Evolutionary conservation across 306 rosid species (phyloP), one percentile per base, ranked within the genome.

Genomic region (Ziziphus jujuba): DNA sequence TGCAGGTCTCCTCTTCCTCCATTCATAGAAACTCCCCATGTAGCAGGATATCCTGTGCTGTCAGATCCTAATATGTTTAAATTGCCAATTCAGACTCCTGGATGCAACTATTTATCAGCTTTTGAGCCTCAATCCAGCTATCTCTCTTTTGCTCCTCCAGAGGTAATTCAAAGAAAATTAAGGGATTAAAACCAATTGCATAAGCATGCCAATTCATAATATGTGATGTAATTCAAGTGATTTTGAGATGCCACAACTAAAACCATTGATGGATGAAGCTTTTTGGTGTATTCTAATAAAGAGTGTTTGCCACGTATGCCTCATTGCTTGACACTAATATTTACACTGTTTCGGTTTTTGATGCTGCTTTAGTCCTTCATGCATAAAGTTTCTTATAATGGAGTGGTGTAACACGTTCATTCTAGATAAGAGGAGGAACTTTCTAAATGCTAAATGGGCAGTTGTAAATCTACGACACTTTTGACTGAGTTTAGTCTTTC

Each of bases 61-160:
- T 75, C 82, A 19, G 84, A 93, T 52, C 98, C 98, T 56, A 35
- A 35, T 15, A 66, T 73, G 73, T 80, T 90, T 69, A 66, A 78
- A 38, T 62, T 66, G 66, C 74, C 87, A 35, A 76, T 84, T 74
- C 75, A 81, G 77, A 93, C 97, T 65, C 91, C 95, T n/a, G 85
- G 93, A 54, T 57, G 19, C 74, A 83, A 72, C 74, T 40, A 69
- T 69, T 93, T 28, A 28, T 28, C 97, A 64, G 81, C 77, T 40
- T 52, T 53, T 63, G 72, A 33, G 66, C 82, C 91, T 67, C 85
- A 77, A 73, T 53, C 54, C 72, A 83, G 72, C 89, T 93, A 86
- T 75, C 87, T 90, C 24, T 93, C 98, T 63, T 93, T 93, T 68
- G 84, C 97, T 43, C 98, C 98, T 75, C 96, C 95, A 13, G 98